phyloP scores from a whole-genome alignment of 352 stramenopile species.

The Thalassiosira oceanica region DNA sequence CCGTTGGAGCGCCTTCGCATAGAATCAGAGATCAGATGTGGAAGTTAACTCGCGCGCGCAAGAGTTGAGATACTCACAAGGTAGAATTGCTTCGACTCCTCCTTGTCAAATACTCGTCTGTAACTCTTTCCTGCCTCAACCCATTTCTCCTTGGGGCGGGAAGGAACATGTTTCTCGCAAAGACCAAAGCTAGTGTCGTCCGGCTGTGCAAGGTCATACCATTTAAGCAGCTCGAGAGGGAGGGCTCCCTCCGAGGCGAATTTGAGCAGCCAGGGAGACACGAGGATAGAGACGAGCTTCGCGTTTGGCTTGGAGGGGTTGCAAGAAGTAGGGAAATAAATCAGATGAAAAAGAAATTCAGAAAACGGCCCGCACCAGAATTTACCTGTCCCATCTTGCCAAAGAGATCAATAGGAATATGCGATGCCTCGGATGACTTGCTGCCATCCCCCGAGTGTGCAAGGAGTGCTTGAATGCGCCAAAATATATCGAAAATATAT shows the following conservation, averaged over 20 bases:
- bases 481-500: no score
- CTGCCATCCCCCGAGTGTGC: constrained; percentile 30
- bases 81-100: constrained; percentile 58
- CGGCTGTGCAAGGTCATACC: constrained; percentile 44
- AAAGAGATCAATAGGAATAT: constrained; percentile 46
- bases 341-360: no score
- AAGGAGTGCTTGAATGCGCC: no score
- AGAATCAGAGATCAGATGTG: no score
- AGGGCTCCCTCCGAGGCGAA: constrained; percentile 49
- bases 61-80: constrained; percentile 40
- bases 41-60: no score
- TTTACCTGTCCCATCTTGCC: constrained; percentile 45
- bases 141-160: constrained; percentile 42
- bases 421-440: no score
- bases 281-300: constrained; percentile 55
- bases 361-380: no score
- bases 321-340: no score
- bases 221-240: constrained; percentile 39
- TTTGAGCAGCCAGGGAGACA: constrained; percentile 46
- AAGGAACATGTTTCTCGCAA: constrained; percentile 30
- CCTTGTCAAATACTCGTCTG: constrained; percentile 42
- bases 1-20: constrained; percentile 28
- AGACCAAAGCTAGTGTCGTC: constrained; percentile 32
- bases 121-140: constrained; percentile 20
- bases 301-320: constrained; percentile 22